A percentile compares a stretch with the other conserved stretches of the same genome.
Conservation (phyloP, 768 basidiomycete species). For the Phanerochaete sordida region DNA sequence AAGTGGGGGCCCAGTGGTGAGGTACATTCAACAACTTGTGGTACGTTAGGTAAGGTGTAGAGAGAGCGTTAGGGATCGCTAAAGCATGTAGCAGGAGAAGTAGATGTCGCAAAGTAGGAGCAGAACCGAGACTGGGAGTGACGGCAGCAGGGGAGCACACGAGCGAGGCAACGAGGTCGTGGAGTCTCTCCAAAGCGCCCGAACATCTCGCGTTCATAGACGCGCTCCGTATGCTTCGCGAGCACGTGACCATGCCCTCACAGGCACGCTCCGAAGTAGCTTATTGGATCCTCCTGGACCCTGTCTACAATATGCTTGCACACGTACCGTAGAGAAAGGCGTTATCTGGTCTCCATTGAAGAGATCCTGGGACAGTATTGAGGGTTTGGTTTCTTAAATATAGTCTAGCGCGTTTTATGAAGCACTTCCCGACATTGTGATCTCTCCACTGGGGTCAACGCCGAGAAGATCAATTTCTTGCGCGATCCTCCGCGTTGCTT, state of each 20-base stretch:
- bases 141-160: background rate
- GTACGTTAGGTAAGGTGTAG: background rate
- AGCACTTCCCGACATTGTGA: no score
- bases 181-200: background rate
- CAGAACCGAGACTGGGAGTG: background rate
- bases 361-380: no score
- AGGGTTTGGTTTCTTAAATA: no score
- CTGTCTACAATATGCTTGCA: no score
- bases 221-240: background rate
- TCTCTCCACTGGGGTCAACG: no score
- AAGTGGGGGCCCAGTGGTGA: constrained; percentile 61
- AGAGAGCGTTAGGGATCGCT: background rate
- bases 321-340: no score
- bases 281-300: no score
- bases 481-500: no score
- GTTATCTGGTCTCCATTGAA: no score
- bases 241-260: background rate
- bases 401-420: no score
- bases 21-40: constrained; percentile 27
- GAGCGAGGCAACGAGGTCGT: background rate
- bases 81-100: background rate
- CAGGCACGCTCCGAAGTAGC: no score
- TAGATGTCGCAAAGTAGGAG: background rate
- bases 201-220: background rate
- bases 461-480: no score